These are phyloP conservation scores for Phaseolus lunatus DNA, from an alignment of 306 rosid genomes.

Conservation along the genomic window DNA sequence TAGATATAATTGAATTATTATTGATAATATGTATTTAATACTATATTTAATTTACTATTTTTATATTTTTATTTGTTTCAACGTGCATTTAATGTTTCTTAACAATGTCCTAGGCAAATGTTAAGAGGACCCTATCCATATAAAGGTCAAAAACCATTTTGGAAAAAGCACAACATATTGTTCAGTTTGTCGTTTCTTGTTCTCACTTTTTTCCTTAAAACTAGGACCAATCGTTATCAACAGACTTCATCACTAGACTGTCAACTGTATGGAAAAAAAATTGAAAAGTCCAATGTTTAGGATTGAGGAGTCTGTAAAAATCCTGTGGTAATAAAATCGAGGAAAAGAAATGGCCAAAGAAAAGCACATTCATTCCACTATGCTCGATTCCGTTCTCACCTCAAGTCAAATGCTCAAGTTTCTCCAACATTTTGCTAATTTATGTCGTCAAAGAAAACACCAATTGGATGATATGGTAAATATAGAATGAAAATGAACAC, in stretches of 20 bases:
- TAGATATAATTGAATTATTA: no score
- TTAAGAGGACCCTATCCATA: no score
- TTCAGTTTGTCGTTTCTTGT: slow-evolving; percentile 17
- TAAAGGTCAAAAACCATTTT: not conserved
- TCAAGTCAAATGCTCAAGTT: slow-evolving; percentile 7
- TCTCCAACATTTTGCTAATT: not conserved
- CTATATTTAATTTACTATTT: no score
- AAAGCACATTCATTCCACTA: slow-evolving; percentile 1
- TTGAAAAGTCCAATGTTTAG: not conserved
- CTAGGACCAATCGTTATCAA: not conserved
- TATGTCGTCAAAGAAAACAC: slow-evolving; percentile 30
- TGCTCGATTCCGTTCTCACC: not conserved
- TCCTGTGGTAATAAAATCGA: not conserved
- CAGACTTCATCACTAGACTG: not conserved
- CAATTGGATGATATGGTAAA: no score
- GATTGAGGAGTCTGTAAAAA: not conserved
- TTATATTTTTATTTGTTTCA: no score
- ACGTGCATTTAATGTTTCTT: no score
- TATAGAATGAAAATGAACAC: no score
- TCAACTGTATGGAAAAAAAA: not conserved
- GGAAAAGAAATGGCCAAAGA: not conserved
- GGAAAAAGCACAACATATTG: not conserved
- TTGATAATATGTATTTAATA: no score
- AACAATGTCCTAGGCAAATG: no score
- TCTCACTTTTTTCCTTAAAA: not conserved